Evolutionary conservation across 2,329 filamentous ascomycete species (phyloP).

Genomic region (Lasiodiplodia gonubiensis): DNA sequence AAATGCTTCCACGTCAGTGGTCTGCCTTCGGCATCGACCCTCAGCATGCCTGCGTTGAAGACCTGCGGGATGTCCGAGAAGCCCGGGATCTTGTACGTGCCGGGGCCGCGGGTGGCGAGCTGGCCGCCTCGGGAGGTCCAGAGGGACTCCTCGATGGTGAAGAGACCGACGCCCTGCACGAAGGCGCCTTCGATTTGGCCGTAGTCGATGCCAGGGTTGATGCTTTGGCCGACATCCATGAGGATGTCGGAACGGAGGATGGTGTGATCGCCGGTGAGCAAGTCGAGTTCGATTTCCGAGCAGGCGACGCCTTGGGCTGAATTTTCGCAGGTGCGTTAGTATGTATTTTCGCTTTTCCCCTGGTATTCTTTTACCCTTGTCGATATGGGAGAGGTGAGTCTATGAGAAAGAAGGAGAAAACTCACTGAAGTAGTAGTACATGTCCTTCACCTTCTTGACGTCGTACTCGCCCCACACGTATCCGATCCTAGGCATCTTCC

Average conservation of each 20-base stretch:
- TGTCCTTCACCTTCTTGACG: conserved; percentile 54
- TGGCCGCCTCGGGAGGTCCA: conserved; percentile 66
- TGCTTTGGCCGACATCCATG: conserved; percentile 88
- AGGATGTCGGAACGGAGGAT: conserved; percentile 87
- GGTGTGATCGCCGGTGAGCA: conserved; percentile 90
- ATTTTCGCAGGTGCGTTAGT: not conserved
- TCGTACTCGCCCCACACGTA: conserved; percentile 75
- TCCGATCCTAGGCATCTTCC: conserved; percentile 95
- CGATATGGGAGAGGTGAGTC: not conserved
- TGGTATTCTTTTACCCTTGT: not conserved
- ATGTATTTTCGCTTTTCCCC: not conserved
- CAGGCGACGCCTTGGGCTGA: conserved; percentile 71
- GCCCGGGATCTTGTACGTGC: conserved; percentile 85
- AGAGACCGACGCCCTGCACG: conserved; percentile 77
- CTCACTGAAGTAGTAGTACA: conserved; percentile 96
- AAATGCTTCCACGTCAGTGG: conserved; percentile 79
- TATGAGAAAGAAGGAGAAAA: conserved; percentile 51
- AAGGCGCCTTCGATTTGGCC: conserved; percentile 84
- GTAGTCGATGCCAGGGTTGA: conserved; percentile 80
- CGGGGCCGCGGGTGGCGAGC: conserved; percentile 67
- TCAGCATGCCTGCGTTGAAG: conserved; percentile 81
- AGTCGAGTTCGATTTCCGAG: conserved; percentile 89
- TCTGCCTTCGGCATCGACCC: conserved; percentile 60
- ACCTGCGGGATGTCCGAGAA: conserved; percentile 86
- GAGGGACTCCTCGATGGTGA: conserved; percentile 75